A percentile compares a stretch with the other conserved stretches of the same genome.
These are phyloP conservation scores for Aleurites moluccanus DNA, from an alignment of 441 rosid genomes.

Conservation along the genomic window DNA sequence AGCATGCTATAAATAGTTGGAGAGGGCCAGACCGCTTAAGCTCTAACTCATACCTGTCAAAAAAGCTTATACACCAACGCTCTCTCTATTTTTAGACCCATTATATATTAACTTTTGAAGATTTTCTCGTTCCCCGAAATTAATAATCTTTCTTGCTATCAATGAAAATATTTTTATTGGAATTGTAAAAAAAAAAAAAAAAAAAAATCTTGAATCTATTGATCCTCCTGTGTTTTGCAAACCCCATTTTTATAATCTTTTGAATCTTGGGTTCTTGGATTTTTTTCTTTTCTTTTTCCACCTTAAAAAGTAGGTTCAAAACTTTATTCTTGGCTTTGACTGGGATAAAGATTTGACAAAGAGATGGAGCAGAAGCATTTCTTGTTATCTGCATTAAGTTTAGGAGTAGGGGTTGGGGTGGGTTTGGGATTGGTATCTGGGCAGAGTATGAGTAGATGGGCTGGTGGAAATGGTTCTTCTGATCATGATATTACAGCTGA, in stretches of 20 bases:
- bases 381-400: slow-evolving; percentile 74
- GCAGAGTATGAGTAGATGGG: slow-evolving; percentile 59
- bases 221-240: too few species aligned
- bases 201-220: slow-evolving; percentile 18
- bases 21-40: slow-evolving; percentile 32
- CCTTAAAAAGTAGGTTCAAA: too few species aligned
- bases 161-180: background rate
- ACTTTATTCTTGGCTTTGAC: too few species aligned
- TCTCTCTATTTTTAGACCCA: slow-evolving; percentile 34
- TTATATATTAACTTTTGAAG: background rate
- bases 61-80: slow-evolving; percentile 25
- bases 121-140: slow-evolving; percentile 15
- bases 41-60: slow-evolving; percentile 33
- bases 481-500: slow-evolving; percentile 50
- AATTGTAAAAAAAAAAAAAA: too few species aligned
- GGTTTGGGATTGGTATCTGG: slow-evolving; percentile 91
- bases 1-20: slow-evolving; percentile 46
- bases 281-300: too few species aligned
- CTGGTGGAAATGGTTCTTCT: slow-evolving; percentile 33
- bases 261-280: too few species aligned
- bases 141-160: background rate
- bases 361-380: slow-evolving; percentile 81
- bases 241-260: too few species aligned
- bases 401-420: slow-evolving; percentile 82
- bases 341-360: background rate